Evolutionary conservation across 345 rosid genomes (phyloP), one percentile per base, ranked within the genome.

Genomic region (Gossypium arboreum): DNA sequence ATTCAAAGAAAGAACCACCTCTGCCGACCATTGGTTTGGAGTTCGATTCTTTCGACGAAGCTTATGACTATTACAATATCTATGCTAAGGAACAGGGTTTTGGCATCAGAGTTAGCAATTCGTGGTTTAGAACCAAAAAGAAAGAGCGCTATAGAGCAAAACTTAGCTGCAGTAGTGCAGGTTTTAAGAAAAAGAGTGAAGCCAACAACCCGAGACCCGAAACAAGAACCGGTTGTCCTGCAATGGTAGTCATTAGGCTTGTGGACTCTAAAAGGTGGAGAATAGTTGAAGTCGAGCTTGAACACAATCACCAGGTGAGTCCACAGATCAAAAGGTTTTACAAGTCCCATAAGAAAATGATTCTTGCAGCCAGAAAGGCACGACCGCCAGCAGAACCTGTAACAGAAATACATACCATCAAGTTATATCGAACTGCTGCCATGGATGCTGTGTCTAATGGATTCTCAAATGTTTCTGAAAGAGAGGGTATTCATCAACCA

Each of bases 151-250:
- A 83, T 48, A 77, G 88, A 81, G 88, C 85, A 45, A 85, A 85
- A 83, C 86, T 85, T 81, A 85, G 84, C 68, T 85, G 88, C 76
- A 85, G 86, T 67, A 85, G 84, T 79, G 88, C 86, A 16, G 88
- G 88, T 44, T 85, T 85, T 76, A 83, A 85, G 74, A 85, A 85
- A 79, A 85, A 77, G 79, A 85, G 86, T 17, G 88, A 85, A 81
- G 88, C 88, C 47, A 83, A 83, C 77, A 82, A 82, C 64, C 88
- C 86, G 2, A 78, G 86, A 34, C 86, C 88, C 1, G 84, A 83
- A 75, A 85, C 88, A 25, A 85, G 88, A 72, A 85, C 88, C 52
- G 85, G 88, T 43, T 85, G 88, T 54, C 82, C 87, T 62, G 88
- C 83, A 45, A 85, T 83, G 86, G 75, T 83, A 48, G 77, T 80